These are phyloP conservation scores for Thermothielavioides terrestris DNA, from an alignment of 495 filamentous ascomycete species.

Conservation along the genomic window DNA sequence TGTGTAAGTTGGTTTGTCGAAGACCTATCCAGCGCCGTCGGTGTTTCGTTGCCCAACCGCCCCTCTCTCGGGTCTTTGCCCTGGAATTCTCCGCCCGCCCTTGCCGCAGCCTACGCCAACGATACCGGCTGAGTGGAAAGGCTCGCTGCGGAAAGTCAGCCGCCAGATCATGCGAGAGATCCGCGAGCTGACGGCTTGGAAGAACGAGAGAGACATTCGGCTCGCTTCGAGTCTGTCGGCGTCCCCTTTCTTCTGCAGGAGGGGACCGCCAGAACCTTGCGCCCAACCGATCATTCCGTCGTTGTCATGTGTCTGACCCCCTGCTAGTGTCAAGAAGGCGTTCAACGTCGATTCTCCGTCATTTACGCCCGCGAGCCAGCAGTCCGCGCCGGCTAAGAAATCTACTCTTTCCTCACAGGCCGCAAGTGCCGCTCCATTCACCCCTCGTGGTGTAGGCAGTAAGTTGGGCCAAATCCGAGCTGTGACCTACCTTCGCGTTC, in stretches of 20 bases:
- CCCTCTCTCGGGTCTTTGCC: not conserved
- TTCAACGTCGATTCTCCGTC: slow-evolving; percentile 95
- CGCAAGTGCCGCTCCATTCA: slow-evolving; percentile 86
- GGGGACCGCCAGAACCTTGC: not conserved
- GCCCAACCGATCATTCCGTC: not conserved
- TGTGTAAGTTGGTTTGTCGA: slow-evolving; percentile 39
- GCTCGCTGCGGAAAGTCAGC: too few species aligned
- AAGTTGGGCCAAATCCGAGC: slow-evolving; percentile 15
- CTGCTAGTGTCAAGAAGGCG: slow-evolving; percentile 53
- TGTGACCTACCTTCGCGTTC: not conserved
- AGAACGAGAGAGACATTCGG: too few species aligned
- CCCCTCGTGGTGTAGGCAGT: slow-evolving; percentile 49
- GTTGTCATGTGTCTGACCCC: slow-evolving; percentile 8
- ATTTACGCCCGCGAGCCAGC: slow-evolving; percentile 66
- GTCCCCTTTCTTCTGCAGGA: not conserved
- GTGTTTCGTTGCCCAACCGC: not conserved
- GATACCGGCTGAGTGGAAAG: too few species aligned
- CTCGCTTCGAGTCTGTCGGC: too few species aligned
- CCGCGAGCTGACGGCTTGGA: too few species aligned
- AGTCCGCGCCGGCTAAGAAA: slow-evolving; percentile 45
- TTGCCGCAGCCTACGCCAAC: too few species aligned
- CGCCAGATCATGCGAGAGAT: too few species aligned
- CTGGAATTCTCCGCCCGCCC: too few species aligned
- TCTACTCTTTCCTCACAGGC: slow-evolving; percentile 70
- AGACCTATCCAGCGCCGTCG: not conserved